Percentiles rank a stretch among this genome's conserved stretches.
These are phyloP conservation scores for Trametes cingulata DNA, from an alignment of 768 basidiomycete genomes.

Conservation along the genomic window DNA sequence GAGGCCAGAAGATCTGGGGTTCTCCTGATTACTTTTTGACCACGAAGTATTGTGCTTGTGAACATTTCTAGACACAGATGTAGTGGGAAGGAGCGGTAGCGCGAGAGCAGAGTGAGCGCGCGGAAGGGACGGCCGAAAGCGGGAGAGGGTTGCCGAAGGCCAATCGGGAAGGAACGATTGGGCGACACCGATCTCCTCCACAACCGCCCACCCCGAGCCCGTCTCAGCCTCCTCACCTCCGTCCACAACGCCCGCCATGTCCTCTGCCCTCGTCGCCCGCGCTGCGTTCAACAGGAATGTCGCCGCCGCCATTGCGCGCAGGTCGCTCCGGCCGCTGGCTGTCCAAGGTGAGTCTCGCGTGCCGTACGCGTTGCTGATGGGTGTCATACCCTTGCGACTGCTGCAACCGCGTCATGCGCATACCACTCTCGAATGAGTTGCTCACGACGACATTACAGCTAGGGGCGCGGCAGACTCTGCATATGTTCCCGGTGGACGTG, in stretches of 20 bases:
- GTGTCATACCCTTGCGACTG: neutral
- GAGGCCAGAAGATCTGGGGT: too few relatives aligned
- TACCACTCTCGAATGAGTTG: too few relatives aligned
- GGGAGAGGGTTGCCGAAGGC: slow-evolving; percentile 16
- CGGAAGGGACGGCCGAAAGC: slow-evolving; percentile 20
- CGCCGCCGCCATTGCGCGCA: slow-evolving; percentile 38
- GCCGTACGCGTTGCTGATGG: neutral
- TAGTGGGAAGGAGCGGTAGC: too few relatives aligned
- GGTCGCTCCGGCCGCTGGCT: slow-evolving; percentile 39
- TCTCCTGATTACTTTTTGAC: too few relatives aligned
- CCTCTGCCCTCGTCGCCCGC: slow-evolving; percentile 49
- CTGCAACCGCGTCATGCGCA: neutral
- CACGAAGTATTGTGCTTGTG: too few relatives aligned
- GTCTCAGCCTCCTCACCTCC: slow-evolving; percentile 8
- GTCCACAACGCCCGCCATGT: slow-evolving; percentile 42
- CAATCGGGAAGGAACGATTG: slow-evolving; percentile 19
- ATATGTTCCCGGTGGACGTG: slow-evolving; percentile 75
- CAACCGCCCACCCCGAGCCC: neutral
- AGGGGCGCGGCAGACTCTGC: slow-evolving; percentile 27
- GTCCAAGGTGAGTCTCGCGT: slow-evolving; percentile 40
- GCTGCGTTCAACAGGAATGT: slow-evolving; percentile 49
- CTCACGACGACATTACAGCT: slow-evolving; percentile 2
- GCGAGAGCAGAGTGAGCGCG: neutral
- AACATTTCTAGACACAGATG: too few relatives aligned
- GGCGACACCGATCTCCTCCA: slow-evolving; percentile 8